Evolutionary conservation across 306 rosid genomes (phyloP), one percentile per base, ranked within the genome.

Genomic region (Corylus avellana): DNA sequence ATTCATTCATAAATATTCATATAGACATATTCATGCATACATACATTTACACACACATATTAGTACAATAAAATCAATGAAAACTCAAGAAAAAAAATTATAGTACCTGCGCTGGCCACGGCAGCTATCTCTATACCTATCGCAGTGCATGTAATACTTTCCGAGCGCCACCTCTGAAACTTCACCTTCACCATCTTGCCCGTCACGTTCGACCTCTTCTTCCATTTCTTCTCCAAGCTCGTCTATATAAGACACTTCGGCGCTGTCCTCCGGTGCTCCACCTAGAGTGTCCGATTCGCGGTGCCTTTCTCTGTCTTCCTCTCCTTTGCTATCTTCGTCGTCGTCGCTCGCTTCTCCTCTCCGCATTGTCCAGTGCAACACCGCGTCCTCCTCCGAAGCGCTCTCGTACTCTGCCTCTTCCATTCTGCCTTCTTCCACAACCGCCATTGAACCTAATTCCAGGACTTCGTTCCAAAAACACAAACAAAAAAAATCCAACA

Each of bases 321-420:
- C 46, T 44, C 39, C 56, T 17, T 18, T 18, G 3, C 14, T 20
- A 29, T 56, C 79, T 2, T 20, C 83, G 20, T 67, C 84, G 50
- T 80, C 83, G 47, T 75, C 61, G 62, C 72, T 75, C 22, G 76
- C 79, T 75, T 69, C 76, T 42, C 12, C 56, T 73, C 84, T 75
- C 66, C 80, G 64, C 12, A 57, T 32, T 27, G 55, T 37, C 84
- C 84, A 75, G 63, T 8, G 47, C 17, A 48, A 75, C 47, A 37
- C 53, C 51, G 72, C 49, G 37, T 16, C 48, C 44, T 37, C 83
- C 0, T 75, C 73, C 53, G 37, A 58, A 49, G 68, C 80, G 56
- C 80, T 42, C 46, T 42, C 46, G 14, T 64, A 69, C 53, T 75
- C 72, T 4, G 54, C 18, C 69, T 46, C 62, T 13, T 14, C 46